A percentile compares a stretch with the other conserved stretches of the same genome.
phyloP scores from a whole-genome alignment of 495 filamentous ascomycete genomes.

The Neurospora sp. region DNA sequence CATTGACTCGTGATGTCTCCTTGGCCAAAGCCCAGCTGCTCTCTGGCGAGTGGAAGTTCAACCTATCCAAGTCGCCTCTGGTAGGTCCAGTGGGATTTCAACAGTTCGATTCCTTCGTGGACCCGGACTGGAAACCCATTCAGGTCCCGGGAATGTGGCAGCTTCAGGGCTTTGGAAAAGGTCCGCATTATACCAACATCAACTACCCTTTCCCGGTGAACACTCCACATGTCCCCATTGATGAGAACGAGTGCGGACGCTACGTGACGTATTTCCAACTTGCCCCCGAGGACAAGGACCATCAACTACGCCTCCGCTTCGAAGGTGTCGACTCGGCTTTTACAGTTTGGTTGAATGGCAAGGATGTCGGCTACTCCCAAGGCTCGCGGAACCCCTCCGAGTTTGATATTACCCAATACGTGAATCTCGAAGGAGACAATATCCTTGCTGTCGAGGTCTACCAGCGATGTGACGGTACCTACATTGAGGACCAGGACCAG shows the following conservation, averaged over 20 bases:
- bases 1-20: constrained; percentile 19
- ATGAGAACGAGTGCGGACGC: constrained; percentile 55
- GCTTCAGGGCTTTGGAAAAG: constrained; percentile 51
- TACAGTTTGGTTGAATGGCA: constrained; percentile 56
- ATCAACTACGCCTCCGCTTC: constrained; percentile 47
- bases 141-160: constrained; percentile 64
- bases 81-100: constrained; percentile 35
- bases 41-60: constrained; percentile 49
- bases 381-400: constrained; percentile 58
- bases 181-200: constrained; percentile 57
- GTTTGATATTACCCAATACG: constrained; percentile 49
- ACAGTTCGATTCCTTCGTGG: constrained; percentile 8
- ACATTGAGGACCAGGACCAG: constrained; percentile 58
- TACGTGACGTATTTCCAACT: constrained; percentile 46
- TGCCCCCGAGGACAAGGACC: constrained; percentile 23
- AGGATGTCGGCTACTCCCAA: constrained; percentile 56
- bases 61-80: constrained; percentile 41
- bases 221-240: constrained; percentile 50
- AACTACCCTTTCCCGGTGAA: constrained; percentile 52
- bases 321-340: constrained; percentile 65
- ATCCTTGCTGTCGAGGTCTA: constrained; percentile 54
- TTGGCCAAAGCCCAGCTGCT: constrained; percentile 34
- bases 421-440: constrained; percentile 37
- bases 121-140: constrained; percentile 44
- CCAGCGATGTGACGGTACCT: constrained; percentile 55